A percentile compares a stretch with the other conserved stretches of the same genome.
Evolutionary conservation across 805 yeast species (phyloP).

Genomic region (Clavispora phyllophila): DNA sequence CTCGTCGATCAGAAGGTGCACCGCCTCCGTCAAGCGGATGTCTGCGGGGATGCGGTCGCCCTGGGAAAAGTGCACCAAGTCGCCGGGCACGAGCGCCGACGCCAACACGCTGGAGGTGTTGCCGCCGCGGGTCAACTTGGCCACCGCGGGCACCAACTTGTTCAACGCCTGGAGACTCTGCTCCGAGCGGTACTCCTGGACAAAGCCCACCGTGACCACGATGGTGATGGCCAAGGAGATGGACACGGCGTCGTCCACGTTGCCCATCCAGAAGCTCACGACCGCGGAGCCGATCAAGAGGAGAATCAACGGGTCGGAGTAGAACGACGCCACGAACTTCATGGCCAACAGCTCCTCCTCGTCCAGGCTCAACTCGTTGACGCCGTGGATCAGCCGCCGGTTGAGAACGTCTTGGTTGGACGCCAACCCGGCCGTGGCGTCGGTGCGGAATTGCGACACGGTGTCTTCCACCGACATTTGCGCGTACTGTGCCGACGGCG

Average conservation of each 20-base stretch:
- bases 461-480: conserved; percentile 63
- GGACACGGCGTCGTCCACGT: conserved; percentile 90
- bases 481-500: conserved; percentile 66
- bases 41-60: conserved; percentile 99
- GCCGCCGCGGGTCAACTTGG: conserved; percentile 83
- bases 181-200: conserved; percentile 94
- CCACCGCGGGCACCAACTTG: conserved; percentile 93
- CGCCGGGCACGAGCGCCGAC: conserved; percentile 90
- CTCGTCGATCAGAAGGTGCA: conserved; percentile 83
- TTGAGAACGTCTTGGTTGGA: conserved; percentile 65
- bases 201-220: conserved; percentile 95
- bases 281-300: conserved; percentile 86
- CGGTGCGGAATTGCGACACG: conserved; percentile 55
- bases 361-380: conserved; percentile 70
- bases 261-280: conserved; percentile 88
- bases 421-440: conserved; percentile 53
- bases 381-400: conserved; percentile 72
- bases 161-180: conserved; percentile 90
- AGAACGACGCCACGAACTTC: conserved; percentile 75
- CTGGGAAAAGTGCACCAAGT: conserved; percentile 77
- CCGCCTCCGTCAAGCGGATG: conserved; percentile 71
- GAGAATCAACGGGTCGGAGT: conserved; percentile 87
- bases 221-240: conserved; percentile 88
- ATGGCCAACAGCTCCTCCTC: conserved; percentile 70
- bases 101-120: conserved; percentile 80